Conservation (phyloP, 257 asterid species). For the Jacaranda copaia region DNA sequence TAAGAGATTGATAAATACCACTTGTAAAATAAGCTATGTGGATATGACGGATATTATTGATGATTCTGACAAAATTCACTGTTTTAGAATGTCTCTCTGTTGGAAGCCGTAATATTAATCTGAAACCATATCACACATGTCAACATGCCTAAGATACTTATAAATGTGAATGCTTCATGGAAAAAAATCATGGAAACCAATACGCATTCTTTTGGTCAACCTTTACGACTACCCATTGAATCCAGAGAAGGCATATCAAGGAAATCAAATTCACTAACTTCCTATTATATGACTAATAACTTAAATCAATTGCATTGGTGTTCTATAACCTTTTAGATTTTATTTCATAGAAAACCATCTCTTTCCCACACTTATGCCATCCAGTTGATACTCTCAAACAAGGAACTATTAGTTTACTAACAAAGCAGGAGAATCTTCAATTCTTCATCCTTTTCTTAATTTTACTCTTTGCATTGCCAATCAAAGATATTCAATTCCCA, state of each 20-base stretch:
- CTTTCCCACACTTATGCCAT: neutral
- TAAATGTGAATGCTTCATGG: neutral
- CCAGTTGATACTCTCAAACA: neutral
- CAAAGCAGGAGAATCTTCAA: neutral
- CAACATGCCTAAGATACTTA: neutral
- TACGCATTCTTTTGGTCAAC: neutral
- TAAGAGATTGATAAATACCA: too few relatives aligned
- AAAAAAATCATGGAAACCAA: neutral
- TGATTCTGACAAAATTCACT: neutral
- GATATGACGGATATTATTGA: neutral
- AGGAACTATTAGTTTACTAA: neutral
- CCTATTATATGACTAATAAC: neutral
- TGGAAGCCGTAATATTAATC: neutral
- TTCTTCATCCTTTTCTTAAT: neutral
- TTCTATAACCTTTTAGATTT: neutral
- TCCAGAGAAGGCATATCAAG: neutral
- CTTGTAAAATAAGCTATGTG: too few relatives aligned
- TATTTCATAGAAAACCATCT: neutral
- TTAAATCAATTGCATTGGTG: neutral
- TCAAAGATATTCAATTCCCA: constrained; percentile 4
- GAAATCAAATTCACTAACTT: neutral
- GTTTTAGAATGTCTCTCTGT: too few relatives aligned
- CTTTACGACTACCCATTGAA: too few relatives aligned
- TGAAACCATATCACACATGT: neutral
- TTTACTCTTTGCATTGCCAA: neutral